Percentiles rank a stretch among this genome's conserved stretches.
These are phyloP conservation scores for Colletotrichum siamense DNA, from an alignment of 2,329 filamentous ascomycete genomes.

Conservation along the genomic window DNA sequence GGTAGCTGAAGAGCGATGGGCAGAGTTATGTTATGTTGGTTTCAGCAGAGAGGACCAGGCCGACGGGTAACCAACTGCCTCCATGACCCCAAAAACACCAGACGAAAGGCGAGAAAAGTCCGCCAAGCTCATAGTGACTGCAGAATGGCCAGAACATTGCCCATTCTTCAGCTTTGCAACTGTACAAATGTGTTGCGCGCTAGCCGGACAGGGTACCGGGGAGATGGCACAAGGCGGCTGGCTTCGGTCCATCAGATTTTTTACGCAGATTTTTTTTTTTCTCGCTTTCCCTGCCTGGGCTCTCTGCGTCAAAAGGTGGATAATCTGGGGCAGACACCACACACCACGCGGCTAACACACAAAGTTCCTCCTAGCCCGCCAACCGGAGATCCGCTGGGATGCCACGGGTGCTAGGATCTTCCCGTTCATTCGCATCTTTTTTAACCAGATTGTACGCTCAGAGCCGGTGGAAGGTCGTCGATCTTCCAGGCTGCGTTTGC, in stretches of 20 bases:
- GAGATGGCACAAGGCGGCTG: conserved; percentile 9
- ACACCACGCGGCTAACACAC: conserved; percentile 5
- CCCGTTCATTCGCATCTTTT: conserved; percentile 5
- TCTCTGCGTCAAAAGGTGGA: background rate
- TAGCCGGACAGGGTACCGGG: background rate
- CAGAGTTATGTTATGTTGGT: background rate
- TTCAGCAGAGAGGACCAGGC: background rate
- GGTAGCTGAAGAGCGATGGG: background rate
- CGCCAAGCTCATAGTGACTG: background rate
- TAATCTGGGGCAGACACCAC: conserved; percentile 15
- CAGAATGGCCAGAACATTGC: background rate
- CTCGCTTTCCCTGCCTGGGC: background rate
- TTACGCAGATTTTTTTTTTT: background rate
- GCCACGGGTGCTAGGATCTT: conserved; percentile 10
- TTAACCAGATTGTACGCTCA: background rate
- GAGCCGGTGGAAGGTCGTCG: background rate
- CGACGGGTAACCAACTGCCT: background rate
- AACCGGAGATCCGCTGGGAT: conserved; percentile 10
- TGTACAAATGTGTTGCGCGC: background rate
- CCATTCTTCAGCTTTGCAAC: background rate
- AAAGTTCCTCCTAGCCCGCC: background rate
- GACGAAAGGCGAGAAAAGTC: background rate
- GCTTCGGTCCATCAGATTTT: conserved; percentile 1
- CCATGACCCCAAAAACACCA: background rate
- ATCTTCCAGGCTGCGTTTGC: background rate